Conservation (phyloP, 768 basidiomycete species). For the Mycena venus region DNA sequence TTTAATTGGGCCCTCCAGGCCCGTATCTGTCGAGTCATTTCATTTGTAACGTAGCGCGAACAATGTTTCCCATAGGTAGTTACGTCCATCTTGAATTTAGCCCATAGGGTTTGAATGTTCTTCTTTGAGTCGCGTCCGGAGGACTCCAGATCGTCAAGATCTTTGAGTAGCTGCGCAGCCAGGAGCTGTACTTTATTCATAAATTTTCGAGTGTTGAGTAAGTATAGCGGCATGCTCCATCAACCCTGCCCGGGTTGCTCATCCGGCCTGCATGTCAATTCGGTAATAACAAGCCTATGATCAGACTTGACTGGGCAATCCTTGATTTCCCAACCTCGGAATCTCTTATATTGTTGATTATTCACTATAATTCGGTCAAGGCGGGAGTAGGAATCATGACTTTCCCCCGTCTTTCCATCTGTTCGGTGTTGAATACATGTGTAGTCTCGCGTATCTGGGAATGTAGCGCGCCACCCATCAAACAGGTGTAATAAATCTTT, state of each 20-base stretch:
- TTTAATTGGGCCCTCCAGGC: background rate
- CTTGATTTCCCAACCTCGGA: background rate
- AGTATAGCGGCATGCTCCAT: too few species aligned
- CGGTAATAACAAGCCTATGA: background rate
- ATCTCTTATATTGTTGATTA: background rate
- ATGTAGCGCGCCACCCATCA: too few species aligned
- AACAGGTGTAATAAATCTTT: too few species aligned
- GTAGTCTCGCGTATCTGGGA: too few species aligned
- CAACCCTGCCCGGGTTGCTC: background rate
- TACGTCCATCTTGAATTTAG: background rate
- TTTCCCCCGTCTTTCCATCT: too few species aligned
- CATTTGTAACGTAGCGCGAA: background rate
- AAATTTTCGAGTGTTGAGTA: too few species aligned
- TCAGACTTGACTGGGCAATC: background rate
- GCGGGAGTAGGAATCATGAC: too few species aligned
- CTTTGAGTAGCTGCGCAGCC: background rate
- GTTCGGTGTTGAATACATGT: too few species aligned
- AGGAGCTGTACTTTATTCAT: background rate
- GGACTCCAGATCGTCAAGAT: background rate
- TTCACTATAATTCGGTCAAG: too few species aligned
- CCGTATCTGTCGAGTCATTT: background rate
- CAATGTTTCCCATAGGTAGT: background rate
- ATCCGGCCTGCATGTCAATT: background rate
- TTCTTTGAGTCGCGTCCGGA: background rate
- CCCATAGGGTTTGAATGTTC: background rate